Percentiles rank a stretch among this genome's conserved stretches.
Evolutionary conservation across 2,329 filamentous ascomycete species (phyloP).

Genomic region (Pseudogymnoascus sp.): DNA sequence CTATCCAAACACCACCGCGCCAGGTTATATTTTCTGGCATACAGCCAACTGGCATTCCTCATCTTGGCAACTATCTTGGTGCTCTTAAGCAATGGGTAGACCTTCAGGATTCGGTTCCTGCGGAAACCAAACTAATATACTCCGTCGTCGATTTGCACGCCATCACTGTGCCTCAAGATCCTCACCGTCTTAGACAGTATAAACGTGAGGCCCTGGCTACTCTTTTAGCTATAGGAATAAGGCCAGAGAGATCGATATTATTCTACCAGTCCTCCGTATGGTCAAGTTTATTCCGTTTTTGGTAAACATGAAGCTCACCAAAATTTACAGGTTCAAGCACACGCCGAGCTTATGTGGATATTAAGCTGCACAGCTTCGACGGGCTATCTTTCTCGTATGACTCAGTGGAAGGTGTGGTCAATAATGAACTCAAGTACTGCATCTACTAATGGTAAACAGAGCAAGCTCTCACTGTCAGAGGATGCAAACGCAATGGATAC

Average conservation of each 20-base stretch:
- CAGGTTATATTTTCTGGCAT: conserved; percentile 85
- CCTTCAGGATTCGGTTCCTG: conserved; percentile 58
- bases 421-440: conserved; percentile 3
- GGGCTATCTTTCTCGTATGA: conserved; percentile 96
- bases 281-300: conserved; percentile 9
- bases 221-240: conserved; percentile 74
- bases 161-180: conserved; percentile 69
- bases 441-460: conserved; percentile 38
- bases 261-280: conserved; percentile 76
- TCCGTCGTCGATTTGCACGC: conserved; percentile 92
- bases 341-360: conserved; percentile 95
- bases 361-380: conserved; percentile 84
- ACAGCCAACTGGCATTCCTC: conserved; percentile 88
- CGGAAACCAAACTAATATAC: conserved; percentile 61
- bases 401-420: conserved; percentile 81
- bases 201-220: conserved; percentile 71
- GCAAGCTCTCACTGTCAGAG: conserved; percentile 61
- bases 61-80: conserved; percentile 91
- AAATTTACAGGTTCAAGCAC: conserved; percentile 55
- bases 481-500: conserved; percentile 51
- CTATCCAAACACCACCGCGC: neutral
- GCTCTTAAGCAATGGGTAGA: conserved; percentile 80
- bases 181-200: conserved; percentile 51
- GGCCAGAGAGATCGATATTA: conserved; percentile 66
- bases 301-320: neutral